Conservation (phyloP, 2,329 filamentous ascomycete species). For the Metarhizium anisopliae region DNA sequence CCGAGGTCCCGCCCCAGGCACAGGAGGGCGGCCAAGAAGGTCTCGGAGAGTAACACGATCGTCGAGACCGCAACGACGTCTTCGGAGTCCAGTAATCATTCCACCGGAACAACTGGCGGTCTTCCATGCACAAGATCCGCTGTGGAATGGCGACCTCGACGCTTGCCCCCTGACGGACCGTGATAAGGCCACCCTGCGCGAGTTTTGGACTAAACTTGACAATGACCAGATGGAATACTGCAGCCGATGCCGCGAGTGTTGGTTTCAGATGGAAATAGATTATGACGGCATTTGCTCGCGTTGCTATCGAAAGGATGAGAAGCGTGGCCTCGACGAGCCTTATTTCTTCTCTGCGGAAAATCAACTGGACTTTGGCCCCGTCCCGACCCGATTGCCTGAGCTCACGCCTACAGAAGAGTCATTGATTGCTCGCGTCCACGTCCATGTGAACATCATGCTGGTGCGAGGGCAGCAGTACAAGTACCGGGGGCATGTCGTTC, state of each 20-base stretch:
- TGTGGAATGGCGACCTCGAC: slow-evolving; percentile 3
- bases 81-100: slow-evolving; percentile 2
- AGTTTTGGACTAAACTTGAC: neutral
- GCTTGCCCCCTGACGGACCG: slow-evolving; percentile 1
- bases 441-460: too few relatives aligned
- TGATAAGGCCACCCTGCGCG: slow-evolving; percentile 1
- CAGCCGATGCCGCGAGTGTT: too few relatives aligned
- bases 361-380: neutral
- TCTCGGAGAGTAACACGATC: neutral
- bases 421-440: too few relatives aligned
- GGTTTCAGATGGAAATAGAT: neutral
- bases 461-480: too few relatives aligned
- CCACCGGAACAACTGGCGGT: slow-evolving; percentile 1
- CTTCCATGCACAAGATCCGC: neutral
- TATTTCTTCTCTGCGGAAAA: neutral
- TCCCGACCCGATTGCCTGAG: neutral
- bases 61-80: neutral
- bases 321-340: slow-evolving; percentile 1
- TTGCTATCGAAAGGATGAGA: slow-evolving; percentile 2
- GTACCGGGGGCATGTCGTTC: too few relatives aligned
- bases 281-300: neutral
- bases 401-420: neutral
- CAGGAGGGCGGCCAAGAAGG: neutral
- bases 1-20: neutral
- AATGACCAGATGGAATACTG: too few relatives aligned